phyloP scores from a whole-genome alignment of 108 stramenopile genomes.

The Phaeodactylum tricornutum region DNA sequence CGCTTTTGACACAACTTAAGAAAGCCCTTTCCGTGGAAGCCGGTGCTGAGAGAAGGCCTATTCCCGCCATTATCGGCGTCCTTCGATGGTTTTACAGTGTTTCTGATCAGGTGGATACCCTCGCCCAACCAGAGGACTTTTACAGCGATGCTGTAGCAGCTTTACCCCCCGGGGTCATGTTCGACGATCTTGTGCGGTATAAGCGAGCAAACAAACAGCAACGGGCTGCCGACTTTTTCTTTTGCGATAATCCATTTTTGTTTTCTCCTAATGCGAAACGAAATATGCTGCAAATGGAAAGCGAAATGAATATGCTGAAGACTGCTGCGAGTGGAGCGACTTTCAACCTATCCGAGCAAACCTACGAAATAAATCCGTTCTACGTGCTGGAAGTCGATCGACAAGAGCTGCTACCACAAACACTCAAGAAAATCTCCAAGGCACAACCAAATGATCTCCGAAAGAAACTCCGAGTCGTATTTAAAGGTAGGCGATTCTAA shows the following conservation, averaged over 20 bases:
- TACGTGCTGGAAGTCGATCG: conserved; percentile 63
- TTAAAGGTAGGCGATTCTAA: too few relatives aligned
- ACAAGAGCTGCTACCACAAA: conserved; percentile 50
- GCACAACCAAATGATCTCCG: conserved; percentile 51
- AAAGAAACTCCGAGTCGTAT: conserved; percentile 64
- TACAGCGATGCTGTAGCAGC: conserved; percentile 41
- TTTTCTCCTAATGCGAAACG: conserved; percentile 48
- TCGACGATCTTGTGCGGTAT: conserved; percentile 35
- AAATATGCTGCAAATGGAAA: conserved; percentile 57
- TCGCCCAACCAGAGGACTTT: conserved; percentile 50
- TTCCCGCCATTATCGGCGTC: conserved; percentile 52
- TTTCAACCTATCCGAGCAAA: conserved; percentile 20
- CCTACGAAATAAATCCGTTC: conserved; percentile 44
- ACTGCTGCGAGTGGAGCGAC: conserved; percentile 24
- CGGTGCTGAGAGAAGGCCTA: conserved; percentile 29
- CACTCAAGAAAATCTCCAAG: conserved; percentile 41
- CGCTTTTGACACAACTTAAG: conserved; percentile 43
- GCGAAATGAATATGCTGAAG: conserved; percentile 50
- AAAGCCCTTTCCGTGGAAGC: conserved; percentile 19
- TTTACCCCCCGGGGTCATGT: conserved; percentile 43
- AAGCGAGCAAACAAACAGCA: conserved; percentile 32
- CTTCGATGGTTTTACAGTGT: conserved; percentile 53
- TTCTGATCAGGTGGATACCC: conserved; percentile 18
- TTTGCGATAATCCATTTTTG: conserved; percentile 52
- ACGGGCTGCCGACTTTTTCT: conserved; percentile 35